Percentiles rank a stretch among this genome's conserved stretches.
Evolutionary conservation across 257 asterid genomes (phyloP).

Genomic region (Nicotiana noctiflora): DNA sequence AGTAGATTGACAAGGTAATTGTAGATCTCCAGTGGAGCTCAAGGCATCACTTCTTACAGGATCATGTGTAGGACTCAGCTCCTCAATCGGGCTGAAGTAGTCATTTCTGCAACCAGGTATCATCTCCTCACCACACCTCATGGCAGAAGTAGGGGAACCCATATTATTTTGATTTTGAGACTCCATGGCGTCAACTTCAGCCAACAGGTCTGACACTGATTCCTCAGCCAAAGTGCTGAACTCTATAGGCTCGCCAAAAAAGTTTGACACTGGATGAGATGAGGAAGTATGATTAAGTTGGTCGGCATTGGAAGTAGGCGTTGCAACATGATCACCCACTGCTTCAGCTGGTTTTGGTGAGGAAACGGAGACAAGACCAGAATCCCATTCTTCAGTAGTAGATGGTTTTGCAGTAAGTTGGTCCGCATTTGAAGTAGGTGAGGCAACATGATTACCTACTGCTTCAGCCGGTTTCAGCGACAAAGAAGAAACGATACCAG

Average conservation of each 20-base stretch:
- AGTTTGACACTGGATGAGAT: conserved; percentile 24
- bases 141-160: conserved; percentile 44
- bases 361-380: conserved; percentile 28
- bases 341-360: conserved; percentile 28
- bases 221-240: conserved; percentile 46
- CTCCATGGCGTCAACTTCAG: conserved; percentile 53
- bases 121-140: conserved; percentile 29
- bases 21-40: conserved; percentile 30
- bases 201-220: conserved; percentile 43
- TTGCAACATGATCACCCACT: conserved; percentile 21
- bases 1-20: conserved; percentile 22
- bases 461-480: conserved; percentile 25
- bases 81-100: conserved; percentile 43
- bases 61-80: conserved; percentile 31
- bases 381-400: conserved; percentile 30
- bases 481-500: conserved; percentile 24
- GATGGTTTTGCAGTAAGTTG: conserved; percentile 20
- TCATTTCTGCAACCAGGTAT: conserved; percentile 34
- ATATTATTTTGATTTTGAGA: conserved; percentile 37
- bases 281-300: conserved; percentile 21
- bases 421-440: conserved; percentile 10
- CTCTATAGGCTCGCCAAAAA: conserved; percentile 36
- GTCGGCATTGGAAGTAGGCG: conserved; percentile 14
- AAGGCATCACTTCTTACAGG: conserved; percentile 40
- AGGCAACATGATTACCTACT: conserved; percentile 19